phyloP scores from a whole-genome alignment of 2,329 filamentous ascomycete genomes.

The Botrytis squamosa region DNA sequence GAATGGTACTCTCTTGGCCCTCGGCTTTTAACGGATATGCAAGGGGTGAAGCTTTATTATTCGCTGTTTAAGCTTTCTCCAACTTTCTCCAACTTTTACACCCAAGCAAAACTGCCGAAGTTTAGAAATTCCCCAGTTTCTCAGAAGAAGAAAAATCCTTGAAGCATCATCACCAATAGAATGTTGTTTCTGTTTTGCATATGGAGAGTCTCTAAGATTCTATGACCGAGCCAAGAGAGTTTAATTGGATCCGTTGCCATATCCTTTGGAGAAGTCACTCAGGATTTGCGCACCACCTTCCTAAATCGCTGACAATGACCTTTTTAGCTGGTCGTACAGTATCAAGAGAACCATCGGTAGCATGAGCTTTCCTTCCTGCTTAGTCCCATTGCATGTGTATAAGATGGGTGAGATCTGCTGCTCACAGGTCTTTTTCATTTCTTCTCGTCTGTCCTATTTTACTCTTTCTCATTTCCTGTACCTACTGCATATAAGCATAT shows the following conservation, averaged over 20 bases:
- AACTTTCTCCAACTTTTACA: not conserved
- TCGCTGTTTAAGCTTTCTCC: not conserved
- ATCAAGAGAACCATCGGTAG: not conserved
- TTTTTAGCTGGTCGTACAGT: not conserved
- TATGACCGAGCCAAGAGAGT: not conserved
- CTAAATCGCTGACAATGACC: not conserved
- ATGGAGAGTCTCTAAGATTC: not conserved
- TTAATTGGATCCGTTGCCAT: not conserved
- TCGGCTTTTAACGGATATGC: not conserved
- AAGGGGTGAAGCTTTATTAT: not conserved
- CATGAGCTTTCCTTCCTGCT: not conserved
- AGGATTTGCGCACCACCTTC: slow-evolving; percentile 8
- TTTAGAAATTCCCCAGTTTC: not conserved
- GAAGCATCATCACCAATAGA: not conserved
- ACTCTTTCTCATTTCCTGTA: not conserved
- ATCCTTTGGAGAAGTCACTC: not conserved
- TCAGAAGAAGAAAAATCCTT: not conserved
- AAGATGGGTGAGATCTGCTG: not conserved
- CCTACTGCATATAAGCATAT: not conserved
- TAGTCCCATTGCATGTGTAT: not conserved
- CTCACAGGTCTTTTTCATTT: not conserved
- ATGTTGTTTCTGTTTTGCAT: not conserved
- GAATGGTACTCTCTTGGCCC: not conserved
- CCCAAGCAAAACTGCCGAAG: not conserved
- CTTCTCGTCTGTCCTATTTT: not conserved